phyloP scores from a whole-genome alignment of 202 grass and related monocot species.

The Elaeis oleifera region DNA sequence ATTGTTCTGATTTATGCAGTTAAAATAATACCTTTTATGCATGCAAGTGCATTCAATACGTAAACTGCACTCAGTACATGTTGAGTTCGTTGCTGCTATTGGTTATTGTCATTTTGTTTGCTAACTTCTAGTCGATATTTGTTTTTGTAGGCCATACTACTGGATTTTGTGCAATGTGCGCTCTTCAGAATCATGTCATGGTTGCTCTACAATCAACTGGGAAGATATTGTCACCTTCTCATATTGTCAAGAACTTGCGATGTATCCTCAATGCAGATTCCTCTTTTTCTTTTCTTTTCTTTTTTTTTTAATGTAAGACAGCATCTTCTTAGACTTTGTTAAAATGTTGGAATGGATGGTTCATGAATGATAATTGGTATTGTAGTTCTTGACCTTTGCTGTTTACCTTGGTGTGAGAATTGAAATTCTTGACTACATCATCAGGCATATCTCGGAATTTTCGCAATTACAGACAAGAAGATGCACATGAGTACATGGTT shows the following conservation, averaged over 20 bases:
- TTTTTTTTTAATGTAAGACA: too few relatives aligned
- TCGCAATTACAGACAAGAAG: constrained; percentile 86
- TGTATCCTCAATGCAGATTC: background rate
- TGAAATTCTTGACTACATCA: constrained; percentile 4
- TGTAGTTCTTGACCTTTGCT: too few relatives aligned
- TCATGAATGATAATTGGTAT: too few relatives aligned
- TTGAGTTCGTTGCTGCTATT: too few relatives aligned
- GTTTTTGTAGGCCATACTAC: constrained; percentile 6
- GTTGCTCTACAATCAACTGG: constrained; percentile 10
- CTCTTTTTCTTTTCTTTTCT: too few relatives aligned
- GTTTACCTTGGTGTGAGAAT: background rate
- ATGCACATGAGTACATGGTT: constrained; percentile 98
- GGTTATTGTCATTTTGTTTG: too few relatives aligned
- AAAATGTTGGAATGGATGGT: too few relatives aligned
- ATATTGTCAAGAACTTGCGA: background rate
- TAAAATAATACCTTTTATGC: too few relatives aligned
- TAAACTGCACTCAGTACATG: too few relatives aligned
- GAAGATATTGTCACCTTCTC: constrained; percentile 15
- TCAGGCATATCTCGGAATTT: constrained; percentile 95
- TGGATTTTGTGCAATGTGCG: constrained; percentile 26
- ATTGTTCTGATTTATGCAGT: too few relatives aligned
- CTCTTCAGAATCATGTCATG: constrained; percentile 20
- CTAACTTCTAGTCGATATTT: background rate
- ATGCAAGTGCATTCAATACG: too few relatives aligned
- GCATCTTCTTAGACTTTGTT: too few relatives aligned